phyloP scores from a whole-genome alignment of 75 land plant genomes.

The Pseudotsuga menziesii region DNA sequence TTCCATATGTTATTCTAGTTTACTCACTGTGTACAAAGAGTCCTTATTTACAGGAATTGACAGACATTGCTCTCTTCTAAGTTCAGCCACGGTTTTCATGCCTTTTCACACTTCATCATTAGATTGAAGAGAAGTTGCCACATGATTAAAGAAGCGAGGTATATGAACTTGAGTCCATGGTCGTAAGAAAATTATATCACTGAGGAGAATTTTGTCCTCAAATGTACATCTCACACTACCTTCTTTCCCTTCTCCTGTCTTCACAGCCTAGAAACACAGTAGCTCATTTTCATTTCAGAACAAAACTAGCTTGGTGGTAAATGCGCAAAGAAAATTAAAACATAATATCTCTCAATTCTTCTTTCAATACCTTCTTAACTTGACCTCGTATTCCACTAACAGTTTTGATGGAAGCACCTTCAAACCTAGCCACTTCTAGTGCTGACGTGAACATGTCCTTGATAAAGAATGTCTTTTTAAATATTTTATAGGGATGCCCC shows the following conservation, averaged over 20 bases:
- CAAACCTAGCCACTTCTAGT: conserved; percentile 93
- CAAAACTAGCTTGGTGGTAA: conserved; percentile 3
- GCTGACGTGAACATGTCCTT: conserved; percentile 98
- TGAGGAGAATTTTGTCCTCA: conserved; percentile 91
- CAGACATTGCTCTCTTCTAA: conserved; percentile 64
- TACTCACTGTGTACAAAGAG: conserved; percentile 79
- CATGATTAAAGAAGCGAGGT: conserved; percentile 75
- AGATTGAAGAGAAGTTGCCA: conserved; percentile 84
- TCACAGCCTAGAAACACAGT: conserved; percentile 65
- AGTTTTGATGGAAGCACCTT: conserved; percentile 87
- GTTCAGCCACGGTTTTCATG: conserved; percentile 91
- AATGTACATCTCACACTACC: conserved; percentile 96
- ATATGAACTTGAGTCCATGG: conserved; percentile 89
- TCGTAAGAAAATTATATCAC: conserved; percentile 91
- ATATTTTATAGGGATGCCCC: conserved; percentile 88
- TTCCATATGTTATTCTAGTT: not conserved
- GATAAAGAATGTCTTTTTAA: conserved; percentile 93
- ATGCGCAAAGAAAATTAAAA: not conserved
- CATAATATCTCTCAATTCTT: no score
- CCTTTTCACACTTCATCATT: conserved; percentile 77
- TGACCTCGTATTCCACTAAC: conserved; percentile 99
- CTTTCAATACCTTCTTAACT: conserved; percentile 82
- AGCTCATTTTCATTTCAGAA: not conserved
- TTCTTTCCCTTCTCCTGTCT: conserved; percentile 86
- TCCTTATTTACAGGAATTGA: conserved; percentile 84